Conservation (phyloP, 345 rosid species). For the Gossypium bickii region DNA sequence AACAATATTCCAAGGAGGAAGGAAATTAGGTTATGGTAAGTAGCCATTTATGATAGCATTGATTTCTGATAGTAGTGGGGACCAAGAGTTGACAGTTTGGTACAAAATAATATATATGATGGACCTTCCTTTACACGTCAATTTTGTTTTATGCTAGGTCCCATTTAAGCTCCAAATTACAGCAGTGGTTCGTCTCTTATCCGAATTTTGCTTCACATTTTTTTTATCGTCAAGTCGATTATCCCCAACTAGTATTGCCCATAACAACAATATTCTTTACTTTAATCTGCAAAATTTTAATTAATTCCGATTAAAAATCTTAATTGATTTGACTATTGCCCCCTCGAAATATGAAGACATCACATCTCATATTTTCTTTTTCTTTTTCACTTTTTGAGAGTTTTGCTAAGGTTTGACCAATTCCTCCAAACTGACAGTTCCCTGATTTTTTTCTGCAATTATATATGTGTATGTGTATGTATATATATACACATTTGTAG, state of each 20-base stretch:
- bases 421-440: neutral
- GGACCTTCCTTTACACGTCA: conserved; percentile 16
- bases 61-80: conserved; percentile 19
- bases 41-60: conserved; percentile 16
- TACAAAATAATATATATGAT: conserved; percentile 18
- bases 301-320: neutral
- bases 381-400: neutral
- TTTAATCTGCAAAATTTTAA: neutral
- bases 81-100: conserved; percentile 25
- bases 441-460: neutral
- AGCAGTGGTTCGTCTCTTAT: conserved; percentile 24
- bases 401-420: conserved; percentile 8
- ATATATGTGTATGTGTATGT: neutral
- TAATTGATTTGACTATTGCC: neutral
- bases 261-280: conserved; percentile 22
- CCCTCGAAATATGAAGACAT: neutral
- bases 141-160: conserved; percentile 14
- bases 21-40: conserved; percentile 17
- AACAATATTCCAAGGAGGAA: neutral
- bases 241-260: conserved; percentile 28
- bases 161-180: conserved; percentile 1
- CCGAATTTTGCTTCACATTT: conserved; percentile 17
- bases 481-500: neutral
- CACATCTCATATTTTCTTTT: neutral
- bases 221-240: conserved; percentile 23